phyloP scores from a whole-genome alignment of 768 basidiomycete species.

The Fomitopsis pulvina region DNA sequence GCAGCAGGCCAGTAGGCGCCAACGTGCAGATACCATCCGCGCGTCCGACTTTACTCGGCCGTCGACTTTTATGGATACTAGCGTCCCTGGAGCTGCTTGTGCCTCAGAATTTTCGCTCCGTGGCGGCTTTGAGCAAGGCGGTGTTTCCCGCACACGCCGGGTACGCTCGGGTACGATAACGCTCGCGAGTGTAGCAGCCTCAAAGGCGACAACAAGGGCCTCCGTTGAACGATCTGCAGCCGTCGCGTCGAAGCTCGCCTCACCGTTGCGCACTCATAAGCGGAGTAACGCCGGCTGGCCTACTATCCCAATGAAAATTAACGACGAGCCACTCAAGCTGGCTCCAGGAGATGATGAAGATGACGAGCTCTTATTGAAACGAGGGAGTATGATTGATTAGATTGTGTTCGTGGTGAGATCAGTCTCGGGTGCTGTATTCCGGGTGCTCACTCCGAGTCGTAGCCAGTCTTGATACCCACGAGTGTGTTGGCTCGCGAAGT shows the following conservation, averaged over 20 bases:
- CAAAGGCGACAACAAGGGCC: not conserved
- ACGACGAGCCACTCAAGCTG: slow-evolving; percentile 17
- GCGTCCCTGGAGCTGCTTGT: not conserved
- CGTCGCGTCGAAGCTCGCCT: not conserved
- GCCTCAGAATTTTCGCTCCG: not conserved
- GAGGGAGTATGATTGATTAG: slow-evolving; percentile 2
- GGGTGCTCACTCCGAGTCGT: too few relatives aligned
- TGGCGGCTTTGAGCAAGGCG: not conserved
- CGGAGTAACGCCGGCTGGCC: slow-evolving; percentile 12
- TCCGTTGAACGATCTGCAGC: not conserved
- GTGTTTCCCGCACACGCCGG: slow-evolving; percentile 25
- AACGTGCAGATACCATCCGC: slow-evolving; percentile 42
- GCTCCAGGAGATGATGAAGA: slow-evolving; percentile 17
- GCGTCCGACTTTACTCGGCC: slow-evolving; percentile 36
- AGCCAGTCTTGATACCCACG: not conserved
- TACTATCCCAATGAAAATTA: slow-evolving; percentile 19
- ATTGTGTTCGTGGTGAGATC: too few relatives aligned
- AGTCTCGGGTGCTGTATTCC: too few relatives aligned
- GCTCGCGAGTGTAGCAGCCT: slow-evolving; percentile 14
- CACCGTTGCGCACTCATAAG: not conserved
- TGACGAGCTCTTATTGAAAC: slow-evolving; percentile 20
- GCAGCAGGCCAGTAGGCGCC: slow-evolving; percentile 17
- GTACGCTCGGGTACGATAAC: slow-evolving; percentile 45
- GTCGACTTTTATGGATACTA: slow-evolving; percentile 1
- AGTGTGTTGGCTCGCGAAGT: not conserved